These are phyloP conservation scores for Lagerstroemia speciosa DNA, from an alignment of 345 rosid species.

Conservation along the genomic window DNA sequence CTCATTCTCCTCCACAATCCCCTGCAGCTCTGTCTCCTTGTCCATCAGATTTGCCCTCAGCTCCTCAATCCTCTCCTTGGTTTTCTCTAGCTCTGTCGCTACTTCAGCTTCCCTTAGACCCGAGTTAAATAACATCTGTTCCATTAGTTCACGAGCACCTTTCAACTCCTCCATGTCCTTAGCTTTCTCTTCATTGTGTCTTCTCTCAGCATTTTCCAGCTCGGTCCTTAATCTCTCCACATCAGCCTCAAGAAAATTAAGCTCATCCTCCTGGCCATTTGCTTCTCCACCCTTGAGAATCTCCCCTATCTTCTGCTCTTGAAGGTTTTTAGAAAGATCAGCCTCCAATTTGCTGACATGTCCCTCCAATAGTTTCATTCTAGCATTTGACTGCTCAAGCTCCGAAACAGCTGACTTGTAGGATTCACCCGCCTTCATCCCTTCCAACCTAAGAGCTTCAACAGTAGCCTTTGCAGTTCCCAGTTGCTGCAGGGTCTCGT, in stretches of 20 bases:
- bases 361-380: conserved; percentile 45
- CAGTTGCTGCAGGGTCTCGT: conserved; percentile 61
- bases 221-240: conserved; percentile 42
- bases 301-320: conserved; percentile 12
- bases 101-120: conserved; percentile 46
- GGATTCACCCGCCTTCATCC: conserved; percentile 47
- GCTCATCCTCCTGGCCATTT: conserved; percentile 38
- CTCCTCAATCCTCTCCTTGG: conserved; percentile 48
- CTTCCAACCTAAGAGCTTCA: conserved; percentile 50
- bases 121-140: conserved; percentile 32
- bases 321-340: conserved; percentile 6
- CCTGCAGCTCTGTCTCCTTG: conserved; percentile 74
- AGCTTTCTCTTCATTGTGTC: conserved; percentile 30
- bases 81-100: conserved; percentile 46
- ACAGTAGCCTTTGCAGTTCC: conserved; percentile 63
- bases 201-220: conserved; percentile 42
- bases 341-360: conserved; percentile 29
- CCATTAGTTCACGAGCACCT: conserved; percentile 41
- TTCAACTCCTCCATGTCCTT: conserved; percentile 31
- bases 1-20: conserved; percentile 71
- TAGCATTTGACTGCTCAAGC: conserved; percentile 55
- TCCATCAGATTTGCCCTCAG: conserved; percentile 75
- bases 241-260: conserved; percentile 42
- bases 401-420: conserved; percentile 54
- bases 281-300: conserved; percentile 28